phyloP scores from a whole-genome alignment of 164 flowering plant species.

The Saururus chinensis region DNA sequence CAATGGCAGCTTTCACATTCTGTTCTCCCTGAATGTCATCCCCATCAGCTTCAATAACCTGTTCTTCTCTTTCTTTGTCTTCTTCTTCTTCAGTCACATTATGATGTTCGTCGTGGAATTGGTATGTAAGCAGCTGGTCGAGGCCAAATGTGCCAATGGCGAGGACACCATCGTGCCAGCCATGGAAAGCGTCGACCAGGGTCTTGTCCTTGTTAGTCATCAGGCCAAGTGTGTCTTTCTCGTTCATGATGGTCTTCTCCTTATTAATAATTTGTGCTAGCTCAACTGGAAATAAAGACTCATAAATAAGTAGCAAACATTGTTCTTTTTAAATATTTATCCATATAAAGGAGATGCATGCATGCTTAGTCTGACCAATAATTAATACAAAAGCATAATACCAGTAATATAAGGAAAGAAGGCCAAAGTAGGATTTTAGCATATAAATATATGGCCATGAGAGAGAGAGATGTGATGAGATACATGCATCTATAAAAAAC shows the following conservation, averaged over 20 bases:
- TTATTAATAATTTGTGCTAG: no score
- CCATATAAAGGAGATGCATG: no score
- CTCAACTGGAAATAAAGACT: no score
- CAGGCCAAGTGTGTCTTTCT: slow-evolving; percentile 26
- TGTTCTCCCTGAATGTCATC: slow-evolving; percentile 15
- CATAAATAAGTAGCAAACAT: no score
- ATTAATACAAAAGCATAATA: no score
- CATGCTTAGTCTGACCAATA: no score
- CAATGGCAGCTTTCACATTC: neutral
- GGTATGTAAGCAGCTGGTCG: slow-evolving; percentile 21
- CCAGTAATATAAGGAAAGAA: no score
- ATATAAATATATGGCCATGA: no score
- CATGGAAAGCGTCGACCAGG: slow-evolving; percentile 28
- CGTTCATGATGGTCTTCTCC: slow-evolving; percentile 13
- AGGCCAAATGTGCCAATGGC: slow-evolving; percentile 67
- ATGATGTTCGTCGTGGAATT: slow-evolving; percentile 8
- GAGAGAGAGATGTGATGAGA: no score
- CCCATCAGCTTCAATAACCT: neutral
- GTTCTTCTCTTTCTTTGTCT: slow-evolving; percentile 9
- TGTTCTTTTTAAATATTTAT: no score
- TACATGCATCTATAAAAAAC: no score
- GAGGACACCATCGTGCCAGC: slow-evolving; percentile 54
- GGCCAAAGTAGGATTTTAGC: no score
- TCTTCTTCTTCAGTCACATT: slow-evolving; percentile 4
- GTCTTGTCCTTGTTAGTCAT: slow-evolving; percentile 22